Evolutionary conservation across 1,284 basidiomycete genomes (phyloP), one percentile per base, ranked within the genome.

Genomic region (Papiliotrema nemorosa): DNA sequence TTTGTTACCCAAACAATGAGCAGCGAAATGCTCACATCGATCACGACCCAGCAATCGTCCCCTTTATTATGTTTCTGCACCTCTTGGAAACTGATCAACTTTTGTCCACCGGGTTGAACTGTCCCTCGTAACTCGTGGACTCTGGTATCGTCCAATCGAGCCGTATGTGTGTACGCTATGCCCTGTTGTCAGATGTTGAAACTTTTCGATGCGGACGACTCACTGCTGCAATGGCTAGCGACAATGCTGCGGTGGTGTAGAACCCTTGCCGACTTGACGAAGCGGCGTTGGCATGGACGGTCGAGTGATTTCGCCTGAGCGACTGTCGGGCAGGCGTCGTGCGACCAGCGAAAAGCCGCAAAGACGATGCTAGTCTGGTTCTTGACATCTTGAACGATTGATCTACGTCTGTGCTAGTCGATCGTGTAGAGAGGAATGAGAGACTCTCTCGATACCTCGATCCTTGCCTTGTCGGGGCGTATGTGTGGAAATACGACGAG

Each of bases 1-100:
- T 36, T 57, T 45, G 55, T 49, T 35, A 13, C 18, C 7, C 7
- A 5, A 14, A 37, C 10, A 36, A 18, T 21, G 21, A 24, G 20
- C 13, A 31, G 39, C 3, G 20, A 10, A 18, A 7, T 6, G 54
- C 60, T 62, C 81, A 56, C 67, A 44, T 81, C 78, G 55, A 92
- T 87, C 60, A 93, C 84, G 55, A 94, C 86, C 91, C 90, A 93
- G 72, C 88, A 90, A 43, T 76, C 76, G 22, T 78, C 77, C 22
- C 59, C 57, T 24, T 65, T 73, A 54, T 75, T 78, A 67, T 84
- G 81, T 63, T 78, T 76, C 60, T 76, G 73, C 3, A 84, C 78
- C 58, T 83, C 80, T 9, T 77, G 67, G 60, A 69, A 78, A 21
- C 75, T 63, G 45, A 81, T 76, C 20, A 75, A 44, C 49, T 67